These are phyloP conservation scores for Jaapia argillacea DNA, from an alignment of 768 basidiomycete species.

Conservation along the genomic window DNA sequence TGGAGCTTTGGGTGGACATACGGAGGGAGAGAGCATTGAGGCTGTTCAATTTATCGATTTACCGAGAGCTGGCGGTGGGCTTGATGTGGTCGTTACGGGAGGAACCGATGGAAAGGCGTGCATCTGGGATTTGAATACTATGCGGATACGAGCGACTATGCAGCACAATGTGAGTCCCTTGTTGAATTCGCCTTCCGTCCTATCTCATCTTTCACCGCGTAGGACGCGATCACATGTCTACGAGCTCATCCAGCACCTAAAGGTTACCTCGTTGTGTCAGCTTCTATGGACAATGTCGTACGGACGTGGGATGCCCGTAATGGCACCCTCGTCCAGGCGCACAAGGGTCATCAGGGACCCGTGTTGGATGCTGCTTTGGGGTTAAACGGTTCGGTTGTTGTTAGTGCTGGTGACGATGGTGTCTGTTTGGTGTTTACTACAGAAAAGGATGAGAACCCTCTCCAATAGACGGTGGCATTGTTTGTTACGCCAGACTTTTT, in stretches of 20 bases:
- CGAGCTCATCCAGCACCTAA: constrained; percentile 67
- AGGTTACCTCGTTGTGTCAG: constrained; percentile 71
- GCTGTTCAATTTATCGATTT: constrained; percentile 78
- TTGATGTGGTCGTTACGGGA: constrained; percentile 70
- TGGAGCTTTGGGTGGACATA: constrained; percentile 70
- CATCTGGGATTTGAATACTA: constrained; percentile 89
- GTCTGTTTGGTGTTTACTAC: constrained; percentile 76
- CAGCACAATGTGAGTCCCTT: constrained; percentile 62
- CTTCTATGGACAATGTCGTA: constrained; percentile 78
- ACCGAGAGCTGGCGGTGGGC: constrained; percentile 40
- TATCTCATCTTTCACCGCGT: constrained; percentile 2
- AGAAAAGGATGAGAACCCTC: too few species aligned
- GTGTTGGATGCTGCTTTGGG: constrained; percentile 72
- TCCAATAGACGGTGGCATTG: too few species aligned
- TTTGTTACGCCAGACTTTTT: too few species aligned
- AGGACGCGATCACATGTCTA: constrained; percentile 86
- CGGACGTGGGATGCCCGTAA: constrained; percentile 91
- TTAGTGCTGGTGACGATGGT: constrained; percentile 90
- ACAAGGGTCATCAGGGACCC: constrained; percentile 74
- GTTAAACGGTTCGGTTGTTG: constrained; percentile 56
- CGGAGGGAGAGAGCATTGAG: constrained; percentile 84
- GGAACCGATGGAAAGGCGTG: constrained; percentile 92
- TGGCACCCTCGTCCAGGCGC: constrained; percentile 65
- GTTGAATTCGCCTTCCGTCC: too few species aligned
- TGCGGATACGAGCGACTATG: constrained; percentile 72